phyloP scores from a whole-genome alignment of 2,329 filamentous ascomycete genomes.

The Exophiala alcalophila region DNA sequence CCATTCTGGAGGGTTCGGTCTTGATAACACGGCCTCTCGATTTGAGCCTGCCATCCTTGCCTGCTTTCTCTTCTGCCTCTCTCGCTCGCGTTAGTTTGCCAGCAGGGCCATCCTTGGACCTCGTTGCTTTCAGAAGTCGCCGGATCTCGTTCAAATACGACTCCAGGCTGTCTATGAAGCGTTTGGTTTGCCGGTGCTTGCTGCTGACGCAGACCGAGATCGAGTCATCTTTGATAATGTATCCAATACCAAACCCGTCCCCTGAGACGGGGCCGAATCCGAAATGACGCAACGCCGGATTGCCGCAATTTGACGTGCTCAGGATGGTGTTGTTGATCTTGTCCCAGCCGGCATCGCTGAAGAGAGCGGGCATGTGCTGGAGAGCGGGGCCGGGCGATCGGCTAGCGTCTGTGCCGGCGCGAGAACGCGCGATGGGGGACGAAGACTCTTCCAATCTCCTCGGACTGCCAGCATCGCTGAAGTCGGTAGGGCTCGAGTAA shows the following conservation, averaged over 20 bases:
- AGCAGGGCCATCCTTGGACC: constrained; percentile 51
- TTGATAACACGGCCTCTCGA: constrained; percentile 60
- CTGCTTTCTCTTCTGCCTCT: constrained; percentile 55
- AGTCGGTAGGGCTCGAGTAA: constrained; percentile 58
- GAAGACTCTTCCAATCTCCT: constrained; percentile 30
- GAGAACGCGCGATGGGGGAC: constrained; percentile 43
- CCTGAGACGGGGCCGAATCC: constrained; percentile 93
- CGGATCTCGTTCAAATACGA: constrained; percentile 87
- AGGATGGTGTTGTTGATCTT: constrained; percentile 91
- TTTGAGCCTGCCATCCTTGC: constrained; percentile 54
- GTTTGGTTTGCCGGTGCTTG: constrained; percentile 88
- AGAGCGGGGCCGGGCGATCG: constrained; percentile 38
- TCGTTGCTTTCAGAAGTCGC: constrained; percentile 72
- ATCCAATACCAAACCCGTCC: constrained; percentile 94
- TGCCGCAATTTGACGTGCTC: constrained; percentile 97
- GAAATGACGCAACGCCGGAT: constrained; percentile 90
- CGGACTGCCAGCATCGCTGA: constrained; percentile 29
- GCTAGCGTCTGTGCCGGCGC: constrained; percentile 46
- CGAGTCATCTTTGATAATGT: constrained; percentile 94
- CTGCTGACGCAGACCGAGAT: constrained; percentile 89
- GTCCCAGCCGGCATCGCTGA: constrained; percentile 88
- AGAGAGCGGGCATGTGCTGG: constrained; percentile 67
- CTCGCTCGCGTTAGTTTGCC: constrained; percentile 56
- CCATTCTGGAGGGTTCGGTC: constrained; percentile 38
- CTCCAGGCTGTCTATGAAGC: constrained; percentile 86